Evolutionary conservation across 805 yeast genomes (phyloP).

Genomic region (Kurtzmaniella fragi): DNA sequence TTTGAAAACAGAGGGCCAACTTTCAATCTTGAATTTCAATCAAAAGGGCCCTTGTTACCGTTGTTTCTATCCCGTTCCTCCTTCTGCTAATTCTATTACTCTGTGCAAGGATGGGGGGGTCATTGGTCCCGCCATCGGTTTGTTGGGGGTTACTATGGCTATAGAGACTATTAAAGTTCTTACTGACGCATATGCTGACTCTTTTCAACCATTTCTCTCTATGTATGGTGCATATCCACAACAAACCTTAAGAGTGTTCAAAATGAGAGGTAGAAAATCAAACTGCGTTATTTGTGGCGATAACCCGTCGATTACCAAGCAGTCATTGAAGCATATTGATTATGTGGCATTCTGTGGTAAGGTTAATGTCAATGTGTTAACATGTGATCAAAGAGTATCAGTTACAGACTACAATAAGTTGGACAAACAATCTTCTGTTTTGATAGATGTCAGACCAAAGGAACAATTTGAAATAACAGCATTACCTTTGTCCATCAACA

Average conservation of each 20-base stretch:
- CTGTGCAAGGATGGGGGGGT: conserved; percentile 94
- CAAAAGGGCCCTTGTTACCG: conserved; percentile 85
- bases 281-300: conserved; percentile 65
- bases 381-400: conserved; percentile 41
- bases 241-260: conserved; percentile 66
- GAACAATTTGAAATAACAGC: conserved; percentile 70
- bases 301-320: conserved; percentile 44
- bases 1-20: conserved; percentile 84
- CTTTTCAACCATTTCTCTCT: conserved; percentile 64
- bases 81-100: conserved; percentile 75
- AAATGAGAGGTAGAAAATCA: conserved; percentile 65
- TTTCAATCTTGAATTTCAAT: conserved; percentile 66
- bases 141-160: conserved; percentile 87
- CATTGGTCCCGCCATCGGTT: conserved; percentile 92
- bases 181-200: conserved; percentile 45
- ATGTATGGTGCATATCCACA: conserved; percentile 64
- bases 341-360: conserved; percentile 77
- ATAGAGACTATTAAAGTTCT: conserved; percentile 77
- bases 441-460: conserved; percentile 75
- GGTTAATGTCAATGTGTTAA: conserved; percentile 41
- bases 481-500: conserved; percentile 53
- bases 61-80: conserved; percentile 88
- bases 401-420: conserved; percentile 29
- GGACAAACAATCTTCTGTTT: conserved; percentile 21
- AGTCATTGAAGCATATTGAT: conserved; percentile 43